Evolutionary conservation across 129 eudicot species (phyloP).

Genomic region (Daucus carota): DH1_v3.0 NC_030389.2:11154501-11155000

Average conservation of each 20-base stretch:
- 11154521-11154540: too few species aligned
- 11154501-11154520: too few species aligned
- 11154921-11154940: slow-evolving; percentile 94
- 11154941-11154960: slow-evolving; percentile 55
- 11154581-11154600: too few species aligned
- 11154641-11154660: neutral
- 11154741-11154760: slow-evolving; percentile 78
- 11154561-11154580: too few species aligned
- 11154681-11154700: neutral
- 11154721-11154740: slow-evolving; percentile 79
- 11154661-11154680: neutral
- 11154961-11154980: slow-evolving; percentile 40
- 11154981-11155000: neutral
- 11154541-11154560: too few species aligned
- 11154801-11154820: neutral
- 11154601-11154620: too few species aligned
- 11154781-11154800: slow-evolving; percentile 88
- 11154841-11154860: neutral
- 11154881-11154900: slow-evolving; percentile 69
- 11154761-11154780: slow-evolving; percentile 77
- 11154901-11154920: slow-evolving; percentile 60
- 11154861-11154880: neutral
- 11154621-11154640: neutral
- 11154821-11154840: too few species aligned
- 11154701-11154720: slow-evolving; percentile 48